phyloP scores from a whole-genome alignment of 805 yeast species.

The Ogataea paradorogensis region DNA sequence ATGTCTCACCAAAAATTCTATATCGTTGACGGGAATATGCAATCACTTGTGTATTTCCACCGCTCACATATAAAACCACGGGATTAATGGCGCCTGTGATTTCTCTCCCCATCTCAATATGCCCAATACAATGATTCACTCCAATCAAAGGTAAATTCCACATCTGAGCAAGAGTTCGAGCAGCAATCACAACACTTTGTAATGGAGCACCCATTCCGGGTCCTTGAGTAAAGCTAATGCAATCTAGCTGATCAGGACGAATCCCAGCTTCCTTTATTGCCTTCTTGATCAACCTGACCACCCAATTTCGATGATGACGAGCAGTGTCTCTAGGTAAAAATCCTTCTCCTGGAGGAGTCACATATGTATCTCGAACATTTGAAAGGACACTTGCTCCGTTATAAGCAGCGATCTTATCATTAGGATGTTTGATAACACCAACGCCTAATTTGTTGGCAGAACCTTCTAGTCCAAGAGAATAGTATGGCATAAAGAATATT shows the following conservation, averaged over 20 bases:
- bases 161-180: conserved; percentile 75
- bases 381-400: conserved; percentile 75
- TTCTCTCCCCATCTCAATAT: conserved; percentile 98
- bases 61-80: conserved; percentile 94
- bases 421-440: conserved; percentile 77
- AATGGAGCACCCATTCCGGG: conserved; percentile 99
- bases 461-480: conserved; percentile 90
- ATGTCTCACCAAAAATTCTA: conserved; percentile 98
- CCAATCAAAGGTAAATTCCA: conserved; percentile 88
- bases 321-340: conserved; percentile 96
- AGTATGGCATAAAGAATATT: conserved; percentile 1
- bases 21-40: conserved; percentile 93
- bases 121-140: conserved; percentile 97
- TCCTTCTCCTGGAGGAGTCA: conserved; percentile 98
- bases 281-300: conserved; percentile 64
- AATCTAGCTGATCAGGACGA: conserved; percentile 52
- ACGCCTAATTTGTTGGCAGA: conserved; percentile 96
- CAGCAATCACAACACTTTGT: conserved; percentile 89
- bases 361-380: conserved; percentile 92
- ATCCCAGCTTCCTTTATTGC: conserved; percentile 65
- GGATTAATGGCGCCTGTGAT: conserved; percentile 98
- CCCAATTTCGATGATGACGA: conserved; percentile 95
- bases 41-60: conserved; percentile 97
- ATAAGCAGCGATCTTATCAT: conserved; percentile 51
- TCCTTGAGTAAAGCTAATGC: conserved; percentile 93